Evolutionary conservation across 768 basidiomycete genomes (phyloP).

Genomic region (Termitomyces sp.): DNA sequence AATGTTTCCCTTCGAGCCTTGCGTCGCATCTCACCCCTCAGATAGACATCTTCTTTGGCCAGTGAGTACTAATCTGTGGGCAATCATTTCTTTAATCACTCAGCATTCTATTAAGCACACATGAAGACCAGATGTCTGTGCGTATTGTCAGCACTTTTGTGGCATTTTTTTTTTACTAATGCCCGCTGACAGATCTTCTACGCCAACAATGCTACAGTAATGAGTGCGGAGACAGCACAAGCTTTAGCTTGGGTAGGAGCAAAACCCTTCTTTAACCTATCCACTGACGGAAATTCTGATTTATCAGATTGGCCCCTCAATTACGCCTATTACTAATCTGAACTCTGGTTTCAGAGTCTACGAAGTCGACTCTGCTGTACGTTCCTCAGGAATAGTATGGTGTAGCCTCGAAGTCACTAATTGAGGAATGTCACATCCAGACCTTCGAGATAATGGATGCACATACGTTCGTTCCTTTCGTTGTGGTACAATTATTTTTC

Average conservation of each 20-base stretch:
- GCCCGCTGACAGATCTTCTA: slow-evolving; percentile 54
- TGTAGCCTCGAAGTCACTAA: neutral
- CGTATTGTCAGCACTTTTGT: slow-evolving; percentile 6
- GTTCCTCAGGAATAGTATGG: slow-evolving; percentile 14
- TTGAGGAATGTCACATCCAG: slow-evolving; percentile 24
- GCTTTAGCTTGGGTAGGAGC: slow-evolving; percentile 36
- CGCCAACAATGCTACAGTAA: slow-evolving; percentile 61
- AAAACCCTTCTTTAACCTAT: neutral
- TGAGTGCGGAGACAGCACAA: slow-evolving; percentile 50
- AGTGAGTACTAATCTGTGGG: slow-evolving; percentile 23
- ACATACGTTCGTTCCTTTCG: slow-evolving; percentile 50
- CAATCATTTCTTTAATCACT: neutral
- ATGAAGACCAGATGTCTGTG: slow-evolving; percentile 68
- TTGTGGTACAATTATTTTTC: neutral
- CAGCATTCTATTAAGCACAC: slow-evolving; percentile 31
- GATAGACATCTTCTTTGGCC: slow-evolving; percentile 72
- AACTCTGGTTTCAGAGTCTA: slow-evolving; percentile 75
- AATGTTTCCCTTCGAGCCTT: neutral
- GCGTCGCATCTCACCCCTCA: slow-evolving; percentile 2
- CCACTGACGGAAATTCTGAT: neutral
- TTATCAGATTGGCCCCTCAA: slow-evolving; percentile 56
- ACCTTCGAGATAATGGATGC: slow-evolving; percentile 78
- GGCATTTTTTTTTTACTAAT: neutral
- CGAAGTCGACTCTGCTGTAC: slow-evolving; percentile 63
- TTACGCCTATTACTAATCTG: slow-evolving; percentile 65